A percentile compares a stretch with the other conserved stretches of the same genome.
These are phyloP conservation scores for Trypanosoma lewisi DNA, from an alignment of 208 protist species.

Conservation along the genomic window DNA sequence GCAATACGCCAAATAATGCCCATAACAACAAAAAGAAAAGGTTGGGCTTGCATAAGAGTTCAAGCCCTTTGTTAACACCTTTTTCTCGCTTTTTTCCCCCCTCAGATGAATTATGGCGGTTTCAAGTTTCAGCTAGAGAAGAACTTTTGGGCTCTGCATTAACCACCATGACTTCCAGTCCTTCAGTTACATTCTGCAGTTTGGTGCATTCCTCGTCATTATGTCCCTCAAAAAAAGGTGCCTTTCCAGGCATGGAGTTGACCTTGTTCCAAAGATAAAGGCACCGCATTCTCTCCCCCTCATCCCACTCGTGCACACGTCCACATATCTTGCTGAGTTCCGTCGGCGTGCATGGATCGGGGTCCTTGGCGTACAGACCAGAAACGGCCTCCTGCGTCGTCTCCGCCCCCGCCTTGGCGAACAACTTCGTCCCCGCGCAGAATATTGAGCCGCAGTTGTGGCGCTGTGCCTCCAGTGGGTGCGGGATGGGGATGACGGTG, in stretches of 20 bases:
- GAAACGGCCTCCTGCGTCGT: background rate
- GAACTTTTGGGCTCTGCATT: too few relatives aligned
- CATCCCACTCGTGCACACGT: constrained; percentile 45
- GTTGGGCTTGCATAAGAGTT: too few relatives aligned
- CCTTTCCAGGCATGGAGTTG: background rate
- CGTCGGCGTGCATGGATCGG: constrained; percentile 26
- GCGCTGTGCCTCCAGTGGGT: constrained; percentile 36
- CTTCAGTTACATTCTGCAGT: constrained; percentile 3
- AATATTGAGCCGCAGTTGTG: background rate
- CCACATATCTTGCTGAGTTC: constrained; percentile 33
- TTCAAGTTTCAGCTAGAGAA: too few relatives aligned
- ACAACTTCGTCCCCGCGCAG: background rate
- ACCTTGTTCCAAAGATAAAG: background rate
- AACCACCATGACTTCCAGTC: constrained; percentile 2
- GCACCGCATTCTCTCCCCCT: constrained; percentile 40
- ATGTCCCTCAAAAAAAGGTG: background rate
- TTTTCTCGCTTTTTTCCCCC: too few relatives aligned
- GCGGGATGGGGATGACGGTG: constrained; percentile 41
- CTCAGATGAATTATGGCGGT: too few relatives aligned
- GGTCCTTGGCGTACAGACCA: constrained; percentile 19
- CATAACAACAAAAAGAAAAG: too few relatives aligned
- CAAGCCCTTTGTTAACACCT: too few relatives aligned
- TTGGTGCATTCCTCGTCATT: constrained; percentile 9
- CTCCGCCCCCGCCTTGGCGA: background rate
- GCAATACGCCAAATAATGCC: too few relatives aligned